Evolutionary conservation across 371 early-diverging fungal species (phyloP).

Genomic region (Rhizomucor pusillus): DNA sequence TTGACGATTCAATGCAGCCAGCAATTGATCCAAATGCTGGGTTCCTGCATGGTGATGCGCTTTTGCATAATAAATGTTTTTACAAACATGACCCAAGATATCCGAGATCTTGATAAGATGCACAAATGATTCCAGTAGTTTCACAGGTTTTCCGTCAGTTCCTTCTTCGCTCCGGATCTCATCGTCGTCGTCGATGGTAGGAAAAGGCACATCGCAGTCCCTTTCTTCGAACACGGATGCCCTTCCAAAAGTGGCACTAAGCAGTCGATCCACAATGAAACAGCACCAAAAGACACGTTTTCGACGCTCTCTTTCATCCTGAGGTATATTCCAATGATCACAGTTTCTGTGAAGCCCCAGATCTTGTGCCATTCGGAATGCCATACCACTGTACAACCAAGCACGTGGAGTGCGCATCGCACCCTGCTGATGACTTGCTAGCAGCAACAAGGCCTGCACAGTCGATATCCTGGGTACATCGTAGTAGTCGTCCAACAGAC

Average conservation of each 20-base stretch:
- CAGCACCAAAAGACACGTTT: conserved; percentile 55
- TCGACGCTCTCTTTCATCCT: conserved; percentile 35
- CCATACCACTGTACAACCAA: conserved; percentile 53
- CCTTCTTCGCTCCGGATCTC: conserved; percentile 6
- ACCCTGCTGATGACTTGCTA: conserved; percentile 58
- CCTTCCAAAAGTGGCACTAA: conserved; percentile 44
- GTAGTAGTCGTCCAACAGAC: conserved; percentile 51
- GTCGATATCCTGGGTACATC: conserved; percentile 60
- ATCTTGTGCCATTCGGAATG: conserved; percentile 52
- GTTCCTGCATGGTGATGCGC: conserved; percentile 20
- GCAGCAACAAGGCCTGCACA: conserved; percentile 55
- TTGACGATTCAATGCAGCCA: conserved; percentile 35
- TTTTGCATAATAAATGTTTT: conserved; percentile 42
- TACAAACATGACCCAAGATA: conserved; percentile 43
- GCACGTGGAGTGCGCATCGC: conserved; percentile 46
- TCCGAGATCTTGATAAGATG: conserved; percentile 38
- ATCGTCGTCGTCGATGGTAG: conserved; percentile 40
- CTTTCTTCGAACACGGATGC: conserved; percentile 42
- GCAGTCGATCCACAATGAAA: conserved; percentile 42
- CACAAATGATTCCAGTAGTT: conserved; percentile 31
- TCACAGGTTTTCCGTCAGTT: conserved; percentile 6
- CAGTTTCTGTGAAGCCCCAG: conserved; percentile 49
- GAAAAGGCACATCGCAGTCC: conserved; percentile 47
- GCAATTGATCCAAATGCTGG: conserved; percentile 23
- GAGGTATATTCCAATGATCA: conserved; percentile 42